phyloP scores from a whole-genome alignment of 2,329 filamentous ascomycete genomes.

The Penicillium griseofulvum region DNA sequence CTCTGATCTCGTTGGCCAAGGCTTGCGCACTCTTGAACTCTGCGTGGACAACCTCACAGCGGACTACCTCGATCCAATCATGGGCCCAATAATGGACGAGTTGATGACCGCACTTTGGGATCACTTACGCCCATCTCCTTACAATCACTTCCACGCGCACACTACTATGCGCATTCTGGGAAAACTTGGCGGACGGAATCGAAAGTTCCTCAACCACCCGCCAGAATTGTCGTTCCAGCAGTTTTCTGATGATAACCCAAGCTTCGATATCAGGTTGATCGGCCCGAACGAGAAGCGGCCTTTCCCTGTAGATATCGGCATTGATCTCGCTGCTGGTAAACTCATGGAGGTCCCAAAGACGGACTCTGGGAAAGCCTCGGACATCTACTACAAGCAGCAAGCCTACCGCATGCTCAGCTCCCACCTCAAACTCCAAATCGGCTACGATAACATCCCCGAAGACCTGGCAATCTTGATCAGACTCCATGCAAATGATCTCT shows the following conservation, averaged over 20 bases:
- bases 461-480: constrained; percentile 82
- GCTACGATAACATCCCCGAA: constrained; percentile 81
- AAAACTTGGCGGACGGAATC: constrained; percentile 90
- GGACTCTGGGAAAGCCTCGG: constrained; percentile 58
- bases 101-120: constrained; percentile 97
- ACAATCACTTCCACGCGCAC: constrained; percentile 96
- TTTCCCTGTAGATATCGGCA: constrained; percentile 80
- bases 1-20: constrained; percentile 91
- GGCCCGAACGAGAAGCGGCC: constrained; percentile 85
- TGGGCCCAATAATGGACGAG: constrained; percentile 98
- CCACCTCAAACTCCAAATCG: constrained; percentile 87
- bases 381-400: constrained; percentile 89
- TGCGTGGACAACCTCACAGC: constrained; percentile 98
- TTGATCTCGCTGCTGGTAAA: constrained; percentile 85
- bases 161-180: constrained; percentile 97
- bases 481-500: constrained; percentile 82
- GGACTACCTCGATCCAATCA: constrained; percentile 96
- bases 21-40: constrained; percentile 85
- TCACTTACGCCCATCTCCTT: constrained; percentile 87
- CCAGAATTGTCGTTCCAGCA: constrained; percentile 78
- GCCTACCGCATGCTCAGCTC: constrained; percentile 83
- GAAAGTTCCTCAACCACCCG: constrained; percentile 90
- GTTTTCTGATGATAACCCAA: constrained; percentile 82
- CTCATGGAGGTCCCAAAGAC: constrained; percentile 74
- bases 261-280: constrained; percentile 83